Evolutionary conservation across 139 green algal genomes (phyloP).

Genomic region (Chlamydomonas asymmetrica): DNA sequence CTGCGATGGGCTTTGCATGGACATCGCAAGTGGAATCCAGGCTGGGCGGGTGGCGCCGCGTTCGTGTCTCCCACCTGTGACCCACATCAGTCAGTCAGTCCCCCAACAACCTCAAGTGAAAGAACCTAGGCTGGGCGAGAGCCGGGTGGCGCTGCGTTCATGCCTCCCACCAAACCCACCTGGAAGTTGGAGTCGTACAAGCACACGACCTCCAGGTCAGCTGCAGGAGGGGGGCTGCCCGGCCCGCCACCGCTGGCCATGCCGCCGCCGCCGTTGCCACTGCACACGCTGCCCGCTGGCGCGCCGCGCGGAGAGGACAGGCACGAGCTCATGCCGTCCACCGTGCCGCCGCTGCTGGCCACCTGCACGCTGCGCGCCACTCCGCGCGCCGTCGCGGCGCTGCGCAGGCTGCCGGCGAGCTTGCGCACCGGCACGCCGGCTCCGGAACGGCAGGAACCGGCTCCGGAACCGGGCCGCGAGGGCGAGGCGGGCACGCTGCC

Average conservation of each 20-base stretch:
- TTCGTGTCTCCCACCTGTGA: too few relatives aligned
- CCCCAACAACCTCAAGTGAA: too few relatives aligned
- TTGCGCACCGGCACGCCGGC: too few relatives aligned
- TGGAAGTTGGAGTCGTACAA: conserved; percentile 34
- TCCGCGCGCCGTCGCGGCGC: neutral
- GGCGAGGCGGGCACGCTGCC: neutral
- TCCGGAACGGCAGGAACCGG: too few relatives aligned
- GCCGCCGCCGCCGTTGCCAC: neutral
- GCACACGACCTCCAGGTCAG: conserved; percentile 12
- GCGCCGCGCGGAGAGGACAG: neutral
- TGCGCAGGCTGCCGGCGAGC: neutral
- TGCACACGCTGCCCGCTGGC: neutral
- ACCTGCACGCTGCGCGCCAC: neutral
- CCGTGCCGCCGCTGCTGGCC: neutral
- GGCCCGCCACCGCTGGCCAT: neutral
- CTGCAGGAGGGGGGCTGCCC: neutral
- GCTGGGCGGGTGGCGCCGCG: too few relatives aligned
- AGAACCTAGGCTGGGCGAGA: too few relatives aligned
- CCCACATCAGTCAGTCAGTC: too few relatives aligned
- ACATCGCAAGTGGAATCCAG: too few relatives aligned
- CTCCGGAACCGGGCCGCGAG: neutral
- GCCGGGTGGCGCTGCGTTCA: too few relatives aligned
- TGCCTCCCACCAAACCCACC: too few relatives aligned
- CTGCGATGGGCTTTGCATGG: too few relatives aligned
- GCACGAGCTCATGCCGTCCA: neutral